A percentile compares a stretch with the other conserved stretches of the same genome.
Evolutionary conservation across 768 basidiomycete genomes (phyloP).

Genomic region (Stropharia rugosoannulata): DNA sequence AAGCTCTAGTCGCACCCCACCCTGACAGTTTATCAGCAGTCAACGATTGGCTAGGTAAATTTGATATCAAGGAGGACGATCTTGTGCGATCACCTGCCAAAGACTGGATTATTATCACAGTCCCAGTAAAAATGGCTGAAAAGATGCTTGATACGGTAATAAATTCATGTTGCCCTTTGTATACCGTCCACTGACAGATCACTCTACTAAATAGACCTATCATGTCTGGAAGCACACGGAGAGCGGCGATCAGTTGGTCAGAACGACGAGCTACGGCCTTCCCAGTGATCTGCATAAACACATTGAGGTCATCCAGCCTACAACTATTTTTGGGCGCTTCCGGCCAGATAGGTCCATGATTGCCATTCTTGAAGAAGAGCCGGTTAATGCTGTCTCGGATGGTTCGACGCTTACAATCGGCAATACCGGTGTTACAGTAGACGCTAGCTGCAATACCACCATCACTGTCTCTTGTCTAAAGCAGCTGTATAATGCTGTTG

Average conservation of each 20-base stretch:
- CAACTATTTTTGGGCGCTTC: constrained; percentile 53
- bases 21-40: constrained; percentile 52
- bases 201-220: constrained; percentile 47
- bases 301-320: constrained; percentile 70
- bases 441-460: constrained; percentile 46
- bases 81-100: constrained; percentile 58
- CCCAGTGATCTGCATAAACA: constrained; percentile 58
- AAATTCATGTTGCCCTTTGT: neutral
- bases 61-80: constrained; percentile 50
- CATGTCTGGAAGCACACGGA: constrained; percentile 56
- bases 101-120: constrained; percentile 65
- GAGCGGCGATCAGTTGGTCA: constrained; percentile 53
- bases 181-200: neutral
- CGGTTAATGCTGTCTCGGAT: constrained; percentile 12
- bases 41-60: constrained; percentile 57
- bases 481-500: constrained; percentile 54
- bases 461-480: constrained; percentile 55
- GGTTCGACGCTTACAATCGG: constrained; percentile 16
- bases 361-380: constrained; percentile 22
- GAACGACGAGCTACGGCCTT: constrained; percentile 68
- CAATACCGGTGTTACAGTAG: constrained; percentile 36
- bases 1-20: constrained; percentile 58
- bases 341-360: constrained; percentile 31
- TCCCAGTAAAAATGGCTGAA: constrained; percentile 62
- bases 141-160: constrained; percentile 68